Conservation (phyloP, 2,329 filamentous ascomycete genomes). For the Diaporthe citrichinensis region DNA sequence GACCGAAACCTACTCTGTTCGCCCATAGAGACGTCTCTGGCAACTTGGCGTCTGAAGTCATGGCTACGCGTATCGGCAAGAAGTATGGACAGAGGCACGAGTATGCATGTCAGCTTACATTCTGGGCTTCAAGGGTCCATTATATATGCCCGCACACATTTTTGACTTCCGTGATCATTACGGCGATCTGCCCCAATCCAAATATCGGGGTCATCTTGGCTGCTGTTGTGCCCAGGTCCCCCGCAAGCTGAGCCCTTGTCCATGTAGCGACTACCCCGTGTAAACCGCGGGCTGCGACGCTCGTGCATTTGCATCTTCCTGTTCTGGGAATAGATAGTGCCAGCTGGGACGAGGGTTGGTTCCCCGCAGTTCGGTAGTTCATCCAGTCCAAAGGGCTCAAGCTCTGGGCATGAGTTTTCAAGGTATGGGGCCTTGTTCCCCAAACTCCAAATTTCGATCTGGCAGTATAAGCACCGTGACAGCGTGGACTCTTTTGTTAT, state of each 20-base stretch:
- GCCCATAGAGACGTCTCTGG: constrained; percentile 54
- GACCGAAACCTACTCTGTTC: constrained; percentile 45
- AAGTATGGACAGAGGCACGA: constrained; percentile 46
- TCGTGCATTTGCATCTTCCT: not conserved
- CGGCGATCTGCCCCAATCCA: constrained; percentile 16
- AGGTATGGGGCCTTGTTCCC: not conserved
- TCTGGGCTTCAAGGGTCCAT: not conserved
- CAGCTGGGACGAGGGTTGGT: not conserved
- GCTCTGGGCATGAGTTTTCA: not conserved
- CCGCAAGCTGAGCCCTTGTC: not conserved
- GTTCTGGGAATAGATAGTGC: not conserved
- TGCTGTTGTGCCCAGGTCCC: not conserved
- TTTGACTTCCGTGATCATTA: constrained; percentile 14
- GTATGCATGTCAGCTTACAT: not conserved
- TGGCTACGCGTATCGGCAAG: constrained; percentile 31
- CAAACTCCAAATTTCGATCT: not conserved
- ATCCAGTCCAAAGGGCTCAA: not conserved
- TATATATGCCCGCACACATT: constrained; percentile 13
- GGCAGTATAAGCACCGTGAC: not conserved
- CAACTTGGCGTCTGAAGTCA: constrained; percentile 44
- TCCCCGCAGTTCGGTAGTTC: constrained; percentile 30
- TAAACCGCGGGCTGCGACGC: not conserved
- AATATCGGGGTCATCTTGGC: not conserved
- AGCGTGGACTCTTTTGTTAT: not conserved
- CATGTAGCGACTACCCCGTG: not conserved